Conservation (phyloP, 495 filamentous ascomycete species). For the Chaetomium fimeti region DNA sequence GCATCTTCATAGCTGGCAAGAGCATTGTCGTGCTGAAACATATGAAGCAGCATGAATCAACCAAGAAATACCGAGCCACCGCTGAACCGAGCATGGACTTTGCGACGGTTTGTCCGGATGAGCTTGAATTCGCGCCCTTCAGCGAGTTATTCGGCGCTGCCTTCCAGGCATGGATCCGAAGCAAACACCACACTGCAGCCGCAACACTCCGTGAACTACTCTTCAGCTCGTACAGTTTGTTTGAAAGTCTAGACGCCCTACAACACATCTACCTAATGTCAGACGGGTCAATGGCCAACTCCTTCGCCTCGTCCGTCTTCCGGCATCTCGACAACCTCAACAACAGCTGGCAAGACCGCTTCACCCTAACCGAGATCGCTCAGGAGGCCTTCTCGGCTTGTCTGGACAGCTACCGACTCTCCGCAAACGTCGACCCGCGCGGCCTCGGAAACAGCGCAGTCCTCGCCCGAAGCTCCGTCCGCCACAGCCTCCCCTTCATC, state of each 20-base stretch:
- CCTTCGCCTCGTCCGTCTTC: constrained; percentile 69
- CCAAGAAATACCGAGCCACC: constrained; percentile 21
- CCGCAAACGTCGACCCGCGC: constrained; percentile 51
- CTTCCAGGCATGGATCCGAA: constrained; percentile 69
- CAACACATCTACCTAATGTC: constrained; percentile 69
- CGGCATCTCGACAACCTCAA: constrained; percentile 69
- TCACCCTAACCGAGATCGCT: constrained; percentile 74
- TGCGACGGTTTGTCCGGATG: constrained; percentile 51
- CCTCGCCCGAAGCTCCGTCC: constrained; percentile 46
- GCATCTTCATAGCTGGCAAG: constrained; percentile 84
- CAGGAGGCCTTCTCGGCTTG: constrained; percentile 62
- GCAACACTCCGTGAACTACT: constrained; percentile 62
- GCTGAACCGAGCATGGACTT: constrained; percentile 53
- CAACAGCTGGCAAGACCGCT: constrained; percentile 75
- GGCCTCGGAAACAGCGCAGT: constrained; percentile 33
- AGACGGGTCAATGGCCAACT: constrained; percentile 62
- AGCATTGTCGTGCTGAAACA: constrained; percentile 77
- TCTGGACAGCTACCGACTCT: constrained; percentile 60
- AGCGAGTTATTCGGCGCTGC: constrained; percentile 66
- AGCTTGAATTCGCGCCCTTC: constrained; percentile 63
- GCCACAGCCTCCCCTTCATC: constrained; percentile 53
- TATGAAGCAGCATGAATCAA: constrained; percentile 47
- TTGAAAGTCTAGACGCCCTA: constrained; percentile 63
- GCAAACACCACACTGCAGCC: constrained; percentile 67
- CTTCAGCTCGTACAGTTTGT: constrained; percentile 66